phyloP scores from a whole-genome alignment of 2,329 filamentous ascomycete species.

The Plenodomus tracheiphilus region DNA sequence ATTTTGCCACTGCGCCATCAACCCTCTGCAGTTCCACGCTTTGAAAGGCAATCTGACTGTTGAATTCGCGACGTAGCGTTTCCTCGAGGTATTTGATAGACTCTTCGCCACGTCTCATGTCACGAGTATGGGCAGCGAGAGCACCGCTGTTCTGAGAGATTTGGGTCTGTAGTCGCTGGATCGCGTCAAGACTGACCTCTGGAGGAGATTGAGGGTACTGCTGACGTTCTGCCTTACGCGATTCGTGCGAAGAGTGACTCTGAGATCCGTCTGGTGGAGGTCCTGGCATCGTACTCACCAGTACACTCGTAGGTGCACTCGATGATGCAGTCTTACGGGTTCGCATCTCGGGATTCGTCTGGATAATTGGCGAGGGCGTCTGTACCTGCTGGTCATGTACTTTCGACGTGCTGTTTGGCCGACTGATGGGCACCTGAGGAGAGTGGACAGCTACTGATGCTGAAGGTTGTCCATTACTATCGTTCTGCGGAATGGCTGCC shows the following conservation, averaged over 20 bases:
- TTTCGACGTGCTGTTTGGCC: slow-evolving; percentile 12
- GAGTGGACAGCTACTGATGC: slow-evolving; percentile 17
- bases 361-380: slow-evolving; percentile 16
- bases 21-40: slow-evolving; percentile 43
- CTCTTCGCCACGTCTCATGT: slow-evolving; percentile 34
- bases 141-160: slow-evolving; percentile 51
- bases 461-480: slow-evolving; percentile 20
- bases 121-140: slow-evolving; percentile 37
- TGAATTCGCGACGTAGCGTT: slow-evolving; percentile 45
- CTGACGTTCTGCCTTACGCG: slow-evolving; percentile 24
- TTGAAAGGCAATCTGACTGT: slow-evolving; percentile 32
- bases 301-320: background rate
- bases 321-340: background rate
- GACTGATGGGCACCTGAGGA: background rate
- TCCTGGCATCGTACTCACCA: slow-evolving; percentile 11
- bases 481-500: slow-evolving; percentile 22
- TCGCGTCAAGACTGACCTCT: slow-evolving; percentile 44
- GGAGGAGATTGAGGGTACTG: slow-evolving; percentile 33
- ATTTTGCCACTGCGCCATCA: slow-evolving; percentile 43
- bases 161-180: slow-evolving; percentile 53
- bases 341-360: slow-evolving; percentile 19
- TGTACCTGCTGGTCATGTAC: slow-evolving; percentile 18
- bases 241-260: slow-evolving; percentile 15
- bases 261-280: slow-evolving; percentile 15
- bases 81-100: slow-evolving; percentile 36